Evolutionary conservation across 352 stramenopile genomes (phyloP).

Genomic region (Pythium folliculosum): DNA sequence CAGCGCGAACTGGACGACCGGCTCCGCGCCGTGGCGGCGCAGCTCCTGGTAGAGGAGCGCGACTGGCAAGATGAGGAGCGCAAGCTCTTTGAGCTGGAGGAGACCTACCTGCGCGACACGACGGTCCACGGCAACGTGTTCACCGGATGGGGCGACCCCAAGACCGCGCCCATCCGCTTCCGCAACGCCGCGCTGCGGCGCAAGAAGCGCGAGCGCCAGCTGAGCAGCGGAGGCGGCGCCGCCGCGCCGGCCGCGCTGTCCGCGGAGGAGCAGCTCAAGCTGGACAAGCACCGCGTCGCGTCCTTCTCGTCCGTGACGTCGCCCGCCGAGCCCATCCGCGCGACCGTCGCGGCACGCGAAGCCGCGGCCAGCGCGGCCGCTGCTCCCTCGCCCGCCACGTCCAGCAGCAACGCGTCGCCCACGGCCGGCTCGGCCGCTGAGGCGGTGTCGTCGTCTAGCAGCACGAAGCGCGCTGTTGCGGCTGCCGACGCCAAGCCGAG

Average conservation of each 20-base stretch:
- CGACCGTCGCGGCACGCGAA: slow-evolving; percentile 10
- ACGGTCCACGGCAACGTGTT: slow-evolving; percentile 74
- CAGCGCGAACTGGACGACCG: slow-evolving; percentile 61
- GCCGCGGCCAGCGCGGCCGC: background rate
- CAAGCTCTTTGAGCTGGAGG: slow-evolving; percentile 79
- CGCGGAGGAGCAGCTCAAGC: slow-evolving; percentile 55
- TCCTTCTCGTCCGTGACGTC: slow-evolving; percentile 74
- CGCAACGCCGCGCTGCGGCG: slow-evolving; percentile 60
- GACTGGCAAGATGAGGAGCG: slow-evolving; percentile 66
- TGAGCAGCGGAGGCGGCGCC: slow-evolving; percentile 5
- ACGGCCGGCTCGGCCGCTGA: background rate
- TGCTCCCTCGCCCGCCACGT: background rate
- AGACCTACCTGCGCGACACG: slow-evolving; percentile 69
- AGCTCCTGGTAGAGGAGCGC: slow-evolving; percentile 46
- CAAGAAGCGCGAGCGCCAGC: slow-evolving; percentile 64
- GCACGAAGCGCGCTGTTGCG: background rate
- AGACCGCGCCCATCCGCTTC: slow-evolving; percentile 63
- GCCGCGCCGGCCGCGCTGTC: slow-evolving; percentile 22
- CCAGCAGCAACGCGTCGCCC: background rate
- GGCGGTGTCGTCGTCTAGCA: background rate
- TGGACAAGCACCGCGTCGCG: slow-evolving; percentile 65
- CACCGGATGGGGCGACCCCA: slow-evolving; percentile 67
- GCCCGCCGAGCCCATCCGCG: slow-evolving; percentile 48
- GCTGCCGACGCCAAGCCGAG: background rate
- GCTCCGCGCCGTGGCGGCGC: slow-evolving; percentile 43